Percentiles rank a stretch among this genome's conserved stretches.
phyloP scores from a whole-genome alignment of 2,329 filamentous ascomycete species.

The Penicillium sclerotigenum region DNA sequence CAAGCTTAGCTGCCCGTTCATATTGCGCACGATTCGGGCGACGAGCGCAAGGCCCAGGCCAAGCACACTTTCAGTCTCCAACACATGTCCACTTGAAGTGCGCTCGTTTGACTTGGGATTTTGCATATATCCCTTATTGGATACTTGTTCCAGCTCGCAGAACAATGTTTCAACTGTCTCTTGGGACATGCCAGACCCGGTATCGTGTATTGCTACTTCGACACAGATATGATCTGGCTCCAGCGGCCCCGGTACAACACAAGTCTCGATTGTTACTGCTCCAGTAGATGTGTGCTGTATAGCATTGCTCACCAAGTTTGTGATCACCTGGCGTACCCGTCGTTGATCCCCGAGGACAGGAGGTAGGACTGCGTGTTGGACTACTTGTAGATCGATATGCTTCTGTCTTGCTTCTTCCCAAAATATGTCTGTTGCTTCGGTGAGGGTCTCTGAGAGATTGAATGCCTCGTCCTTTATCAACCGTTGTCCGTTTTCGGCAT shows the following conservation, averaged over 20 bases:
- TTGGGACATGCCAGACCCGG: conserved; percentile 62
- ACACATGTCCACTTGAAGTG: conserved; percentile 29
- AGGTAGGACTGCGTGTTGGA: conserved; percentile 66
- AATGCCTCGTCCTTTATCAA: conserved; percentile 78
- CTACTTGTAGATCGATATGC: conserved; percentile 65
- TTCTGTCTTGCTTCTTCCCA: conserved; percentile 73
- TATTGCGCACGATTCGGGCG: conserved; percentile 75
- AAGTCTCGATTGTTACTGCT: conserved; percentile 67
- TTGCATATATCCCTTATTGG: conserved; percentile 51
- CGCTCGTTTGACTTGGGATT: conserved; percentile 21
- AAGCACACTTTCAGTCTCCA: conserved; percentile 50
- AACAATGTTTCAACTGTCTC: conserved; percentile 59
- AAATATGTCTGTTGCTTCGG: conserved; percentile 73
- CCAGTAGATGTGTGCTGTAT: conserved; percentile 73
- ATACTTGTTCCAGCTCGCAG: conserved; percentile 63
- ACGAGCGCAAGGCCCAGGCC: conserved; percentile 81
- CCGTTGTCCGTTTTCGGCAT: conserved; percentile 75
- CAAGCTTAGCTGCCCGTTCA: conserved; percentile 79
- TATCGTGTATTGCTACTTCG: conserved; percentile 73
- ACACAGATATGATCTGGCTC: conserved; percentile 57
- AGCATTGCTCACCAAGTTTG: conserved; percentile 81
- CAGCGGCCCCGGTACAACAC: conserved; percentile 48
- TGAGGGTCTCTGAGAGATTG: conserved; percentile 65
- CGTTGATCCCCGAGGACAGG: conserved; percentile 74
- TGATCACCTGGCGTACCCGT: conserved; percentile 74